Evolutionary conservation across 2,329 filamentous ascomycete genomes (phyloP).

Genomic region (Diaporthe vaccinii): DNA sequence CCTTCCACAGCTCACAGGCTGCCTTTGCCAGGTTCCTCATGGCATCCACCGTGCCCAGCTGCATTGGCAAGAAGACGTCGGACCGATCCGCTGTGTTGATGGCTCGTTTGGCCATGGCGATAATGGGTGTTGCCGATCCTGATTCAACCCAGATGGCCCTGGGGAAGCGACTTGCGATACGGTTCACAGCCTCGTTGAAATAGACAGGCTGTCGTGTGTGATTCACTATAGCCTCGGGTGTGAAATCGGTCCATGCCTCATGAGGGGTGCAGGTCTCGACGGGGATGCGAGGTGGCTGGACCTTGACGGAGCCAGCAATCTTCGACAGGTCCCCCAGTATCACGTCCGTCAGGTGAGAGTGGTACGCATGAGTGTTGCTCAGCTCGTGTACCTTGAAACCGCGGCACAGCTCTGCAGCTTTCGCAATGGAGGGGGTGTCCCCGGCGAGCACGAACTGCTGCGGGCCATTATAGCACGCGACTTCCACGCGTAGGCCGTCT

Average conservation of each 20-base stretch:
- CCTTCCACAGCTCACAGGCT: constrained; percentile 43
- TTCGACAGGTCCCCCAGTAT: constrained; percentile 42
- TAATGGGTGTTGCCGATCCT: constrained; percentile 51
- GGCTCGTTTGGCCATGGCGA: constrained; percentile 50
- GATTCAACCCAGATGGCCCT: constrained; percentile 51
- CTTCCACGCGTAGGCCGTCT: constrained; percentile 33
- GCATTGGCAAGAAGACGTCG: constrained; percentile 37
- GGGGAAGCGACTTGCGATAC: constrained; percentile 45
- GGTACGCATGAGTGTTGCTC: constrained; percentile 48
- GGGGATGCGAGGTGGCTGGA: constrained; percentile 44
- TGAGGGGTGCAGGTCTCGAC: constrained; percentile 45
- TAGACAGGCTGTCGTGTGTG: constrained; percentile 53
- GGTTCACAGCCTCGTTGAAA: constrained; percentile 49
- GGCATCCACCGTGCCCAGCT: constrained; percentile 20
- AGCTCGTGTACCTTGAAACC: constrained; percentile 43
- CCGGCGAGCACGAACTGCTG: constrained; percentile 50
- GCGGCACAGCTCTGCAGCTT: constrained; percentile 38
- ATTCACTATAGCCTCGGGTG: constrained; percentile 42
- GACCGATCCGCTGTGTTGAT: constrained; percentile 35
- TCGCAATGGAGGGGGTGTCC: constrained; percentile 44
- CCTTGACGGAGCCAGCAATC: constrained; percentile 39
- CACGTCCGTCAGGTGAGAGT: constrained; percentile 47
- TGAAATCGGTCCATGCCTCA: constrained; percentile 28
- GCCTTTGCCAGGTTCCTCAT: constrained; percentile 21
- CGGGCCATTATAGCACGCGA: constrained; percentile 53